phyloP scores from a whole-genome alignment of 495 filamentous ascomycete genomes.

The Daldinia bambusicola region DNA sequence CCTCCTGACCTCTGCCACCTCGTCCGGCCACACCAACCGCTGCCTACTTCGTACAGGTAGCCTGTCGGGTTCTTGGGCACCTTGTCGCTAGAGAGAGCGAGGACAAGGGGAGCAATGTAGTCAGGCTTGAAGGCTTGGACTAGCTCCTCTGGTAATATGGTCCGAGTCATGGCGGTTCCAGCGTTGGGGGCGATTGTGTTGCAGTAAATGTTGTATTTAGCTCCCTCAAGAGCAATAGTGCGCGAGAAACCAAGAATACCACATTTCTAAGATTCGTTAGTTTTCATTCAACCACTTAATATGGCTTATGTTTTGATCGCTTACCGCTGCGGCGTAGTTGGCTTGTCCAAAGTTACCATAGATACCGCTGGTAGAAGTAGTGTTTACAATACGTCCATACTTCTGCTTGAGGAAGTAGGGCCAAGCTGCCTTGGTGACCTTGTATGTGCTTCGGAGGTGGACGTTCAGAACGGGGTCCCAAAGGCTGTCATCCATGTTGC shows the following conservation, averaged over 20 bases:
- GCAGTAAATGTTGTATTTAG: slow-evolving; percentile 97
- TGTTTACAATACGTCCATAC: slow-evolving; percentile 97
- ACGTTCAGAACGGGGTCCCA: slow-evolving; percentile 95
- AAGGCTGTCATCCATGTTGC: slow-evolving; percentile 93
- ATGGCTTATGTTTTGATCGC: slow-evolving; percentile 35
- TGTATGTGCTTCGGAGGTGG: slow-evolving; percentile 94
- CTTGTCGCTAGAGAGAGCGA: slow-evolving; percentile 88
- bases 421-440: slow-evolving; percentile 97
- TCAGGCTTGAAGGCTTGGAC: slow-evolving; percentile 99
- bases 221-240: slow-evolving; percentile 90
- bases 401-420: slow-evolving; percentile 98
- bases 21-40: slow-evolving; percentile 91
- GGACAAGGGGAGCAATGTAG: slow-evolving; percentile 94
- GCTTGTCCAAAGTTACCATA: slow-evolving; percentile 99
- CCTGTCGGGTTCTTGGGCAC: slow-evolving; percentile 85
- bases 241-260: slow-evolving; percentile 96
- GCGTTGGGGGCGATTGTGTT: slow-evolving; percentile 99
- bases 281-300: neutral
- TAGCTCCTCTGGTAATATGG: slow-evolving; percentile 96
- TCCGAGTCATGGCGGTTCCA: slow-evolving; percentile 93
- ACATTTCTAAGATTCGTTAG: slow-evolving; percentile 68
- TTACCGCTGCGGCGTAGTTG: slow-evolving; percentile 92
- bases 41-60: slow-evolving; percentile 94
- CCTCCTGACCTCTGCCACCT: slow-evolving; percentile 95
- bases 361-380: slow-evolving; percentile 94